phyloP scores from a whole-genome alignment of 805 yeast species.

The Soucietia sequanensis region DNA sequence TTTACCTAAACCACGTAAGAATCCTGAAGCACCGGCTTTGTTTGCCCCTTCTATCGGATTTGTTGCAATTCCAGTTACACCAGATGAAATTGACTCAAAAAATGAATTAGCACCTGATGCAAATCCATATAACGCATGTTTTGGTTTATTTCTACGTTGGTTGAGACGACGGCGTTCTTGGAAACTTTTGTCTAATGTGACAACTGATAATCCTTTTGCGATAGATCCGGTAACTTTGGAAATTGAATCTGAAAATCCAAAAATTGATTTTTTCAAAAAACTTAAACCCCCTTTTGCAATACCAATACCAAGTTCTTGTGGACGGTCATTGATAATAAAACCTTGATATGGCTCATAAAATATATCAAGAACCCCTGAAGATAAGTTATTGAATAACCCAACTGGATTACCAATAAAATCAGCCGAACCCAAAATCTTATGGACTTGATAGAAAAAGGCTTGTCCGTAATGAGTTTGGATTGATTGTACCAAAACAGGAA shows the following conservation, averaged over 20 bases:
- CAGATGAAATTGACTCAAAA: conserved; percentile 82
- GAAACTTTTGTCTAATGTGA: conserved; percentile 80
- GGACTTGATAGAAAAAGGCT: conserved; percentile 86
- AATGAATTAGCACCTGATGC: conserved; percentile 86
- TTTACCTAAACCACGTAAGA: conserved; percentile 89
- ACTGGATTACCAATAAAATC: conserved; percentile 97
- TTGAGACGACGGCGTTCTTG: conserved; percentile 78
- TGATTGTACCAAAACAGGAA: conserved; percentile 67
- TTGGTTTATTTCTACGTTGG: conserved; percentile 74
- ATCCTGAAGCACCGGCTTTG: conserved; percentile 88
- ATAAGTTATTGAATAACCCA: conserved; percentile 86
- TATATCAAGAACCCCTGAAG: conserved; percentile 94
- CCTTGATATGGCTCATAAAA: conserved; percentile 98
- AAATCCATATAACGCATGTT: conserved; percentile 81
- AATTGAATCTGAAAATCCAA: conserved; percentile 91
- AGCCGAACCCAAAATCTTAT: conserved; percentile 92
- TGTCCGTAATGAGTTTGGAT: conserved; percentile 86
- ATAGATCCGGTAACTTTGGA: conserved; percentile 91
- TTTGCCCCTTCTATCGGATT: conserved; percentile 90
- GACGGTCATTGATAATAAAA: conserved; percentile 87
- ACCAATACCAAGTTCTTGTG: conserved; percentile 93
- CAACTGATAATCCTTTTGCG: conserved; percentile 90
- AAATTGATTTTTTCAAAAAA: conserved; percentile 90
- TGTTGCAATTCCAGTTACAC: conserved; percentile 83
- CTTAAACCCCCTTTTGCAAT: conserved; percentile 95